These are phyloP conservation scores for Hemileccinum rubropunctum DNA, from an alignment of 768 basidiomycete species.

Conservation along the genomic window DNA sequence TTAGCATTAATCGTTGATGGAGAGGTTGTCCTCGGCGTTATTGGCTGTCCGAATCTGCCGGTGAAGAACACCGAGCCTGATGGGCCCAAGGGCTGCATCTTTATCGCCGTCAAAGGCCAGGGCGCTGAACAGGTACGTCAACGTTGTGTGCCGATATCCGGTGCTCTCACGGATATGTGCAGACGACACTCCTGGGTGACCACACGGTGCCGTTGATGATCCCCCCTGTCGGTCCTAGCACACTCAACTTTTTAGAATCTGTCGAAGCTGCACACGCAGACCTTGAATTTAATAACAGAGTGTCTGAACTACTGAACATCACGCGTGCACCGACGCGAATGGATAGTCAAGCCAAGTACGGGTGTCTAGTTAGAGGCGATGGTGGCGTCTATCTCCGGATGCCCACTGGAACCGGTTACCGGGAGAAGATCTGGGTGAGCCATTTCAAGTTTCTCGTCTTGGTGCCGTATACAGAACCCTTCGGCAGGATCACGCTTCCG, in stretches of 20 bases:
- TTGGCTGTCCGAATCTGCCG: slow-evolving; percentile 92
- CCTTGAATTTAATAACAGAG: slow-evolving; percentile 77
- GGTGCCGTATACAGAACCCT: neutral
- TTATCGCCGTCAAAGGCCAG: slow-evolving; percentile 83
- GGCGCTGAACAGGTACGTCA: slow-evolving; percentile 68
- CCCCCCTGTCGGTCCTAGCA: slow-evolving; percentile 36
- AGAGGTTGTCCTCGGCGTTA: slow-evolving; percentile 76
- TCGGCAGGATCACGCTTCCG: slow-evolving; percentile 84
- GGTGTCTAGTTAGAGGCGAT: slow-evolving; percentile 80
- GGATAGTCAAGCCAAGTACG: slow-evolving; percentile 98
- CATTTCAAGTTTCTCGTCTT: no score
- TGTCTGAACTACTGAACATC: slow-evolving; percentile 66
- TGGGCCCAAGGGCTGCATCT: slow-evolving; percentile 72
- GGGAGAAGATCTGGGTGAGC: slow-evolving; percentile 94
- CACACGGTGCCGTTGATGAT: slow-evolving; percentile 53
- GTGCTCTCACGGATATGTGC: neutral
- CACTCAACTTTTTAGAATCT: slow-evolving; percentile 80
- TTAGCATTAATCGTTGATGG: slow-evolving; percentile 80
- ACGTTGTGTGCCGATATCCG: neutral
- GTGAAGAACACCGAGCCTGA: slow-evolving; percentile 50
- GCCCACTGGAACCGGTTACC: slow-evolving; percentile 75
- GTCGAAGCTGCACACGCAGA: slow-evolving; percentile 91
- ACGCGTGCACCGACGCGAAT: slow-evolving; percentile 70
- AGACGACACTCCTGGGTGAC: slow-evolving; percentile 55
- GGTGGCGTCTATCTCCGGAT: slow-evolving; percentile 80